A percentile compares a stretch with the other conserved stretches of the same genome.
Evolutionary conservation across 225 moss, liverwort and hornwort genomes (phyloP).

Genomic region (Antitrichia curtipendula): DNA sequence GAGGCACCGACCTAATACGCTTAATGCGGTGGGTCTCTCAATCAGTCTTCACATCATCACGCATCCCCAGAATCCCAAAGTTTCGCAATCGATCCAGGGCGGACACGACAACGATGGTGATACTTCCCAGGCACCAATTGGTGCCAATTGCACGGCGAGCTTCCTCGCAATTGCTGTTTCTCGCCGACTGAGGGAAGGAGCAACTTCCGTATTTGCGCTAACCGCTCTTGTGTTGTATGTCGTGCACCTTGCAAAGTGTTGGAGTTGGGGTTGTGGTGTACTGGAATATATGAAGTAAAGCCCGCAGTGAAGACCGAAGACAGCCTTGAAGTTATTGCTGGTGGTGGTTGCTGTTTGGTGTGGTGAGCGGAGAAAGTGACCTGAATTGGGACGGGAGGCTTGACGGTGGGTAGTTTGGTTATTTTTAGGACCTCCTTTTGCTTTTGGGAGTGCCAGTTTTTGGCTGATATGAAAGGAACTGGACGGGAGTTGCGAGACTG

Average conservation of each 20-base stretch:
- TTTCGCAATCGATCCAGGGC: background rate
- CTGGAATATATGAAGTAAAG: background rate
- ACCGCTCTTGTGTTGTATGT: background rate
- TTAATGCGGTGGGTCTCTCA: background rate
- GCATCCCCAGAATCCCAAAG: background rate
- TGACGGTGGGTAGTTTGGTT: background rate
- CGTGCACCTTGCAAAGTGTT: background rate
- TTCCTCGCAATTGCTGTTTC: background rate
- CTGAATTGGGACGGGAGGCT: background rate
- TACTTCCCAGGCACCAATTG: background rate
- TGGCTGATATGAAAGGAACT: background rate
- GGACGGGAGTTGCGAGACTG: background rate
- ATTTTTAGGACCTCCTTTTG: background rate
- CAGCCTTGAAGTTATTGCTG: background rate
- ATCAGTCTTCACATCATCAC: background rate
- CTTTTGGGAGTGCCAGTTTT: background rate
- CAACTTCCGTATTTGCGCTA: background rate
- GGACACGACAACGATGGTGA: background rate
- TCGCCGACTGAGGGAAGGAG: background rate
- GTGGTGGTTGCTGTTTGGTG: background rate
- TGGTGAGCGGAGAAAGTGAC: background rate
- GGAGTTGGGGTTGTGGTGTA: background rate
- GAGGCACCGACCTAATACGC: background rate
- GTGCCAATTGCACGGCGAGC: background rate
- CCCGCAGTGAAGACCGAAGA: background rate